Evolutionary conservation across 306 rosid genomes (phyloP), one percentile per base, ranked within the genome.

Genomic region (Vigna reflexopilosa): DNA sequence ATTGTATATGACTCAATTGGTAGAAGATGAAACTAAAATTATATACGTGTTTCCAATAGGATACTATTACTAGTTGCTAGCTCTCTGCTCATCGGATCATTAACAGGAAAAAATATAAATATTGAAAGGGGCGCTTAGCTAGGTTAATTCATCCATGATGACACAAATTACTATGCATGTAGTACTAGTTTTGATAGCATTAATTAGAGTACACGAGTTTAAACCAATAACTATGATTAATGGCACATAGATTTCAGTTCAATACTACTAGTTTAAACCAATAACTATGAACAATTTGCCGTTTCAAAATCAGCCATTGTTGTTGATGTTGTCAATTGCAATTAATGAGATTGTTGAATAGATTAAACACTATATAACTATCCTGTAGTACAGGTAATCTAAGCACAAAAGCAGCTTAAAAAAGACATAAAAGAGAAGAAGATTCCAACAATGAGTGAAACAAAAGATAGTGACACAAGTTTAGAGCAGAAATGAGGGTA

Each of bases 361-460:
- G 28, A 26, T 26, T 26, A 24, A 24, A 24, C 28, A 24, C 28
- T 2, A 1, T 24, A 24, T 24, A 70, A 78, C 61, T 59, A 51
- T 55, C 74, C 20, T 67, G 7, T 72, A n/a, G 84, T 77, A 81
- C 84, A 83, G 86, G 64, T 77, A 71, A 84, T 78, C 57, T 30
- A 81, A 81, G 80, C 28, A 56, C 68, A 32, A 73, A 83, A 80
- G 76, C 30, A 72, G 28, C 75, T 26, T 52, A 2, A 62, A 17
- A 59, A 45, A 57, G 20, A 74, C 17, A 76, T 6, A 40, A 63
- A 81, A 83, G 71, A 62, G 70, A 72, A 59, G 82, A 67, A 82
- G 84, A 82, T 87, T 85, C 86, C 83, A 84, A 69, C 74, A 63
- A 72, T 75, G 81, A 85, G 80, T 76, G 86, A 62, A 87, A 84